Base-by-base conservation (phyloP, 2,329 filamentous ascomycete species). In the Pleoardoris graminearum region DNA sequence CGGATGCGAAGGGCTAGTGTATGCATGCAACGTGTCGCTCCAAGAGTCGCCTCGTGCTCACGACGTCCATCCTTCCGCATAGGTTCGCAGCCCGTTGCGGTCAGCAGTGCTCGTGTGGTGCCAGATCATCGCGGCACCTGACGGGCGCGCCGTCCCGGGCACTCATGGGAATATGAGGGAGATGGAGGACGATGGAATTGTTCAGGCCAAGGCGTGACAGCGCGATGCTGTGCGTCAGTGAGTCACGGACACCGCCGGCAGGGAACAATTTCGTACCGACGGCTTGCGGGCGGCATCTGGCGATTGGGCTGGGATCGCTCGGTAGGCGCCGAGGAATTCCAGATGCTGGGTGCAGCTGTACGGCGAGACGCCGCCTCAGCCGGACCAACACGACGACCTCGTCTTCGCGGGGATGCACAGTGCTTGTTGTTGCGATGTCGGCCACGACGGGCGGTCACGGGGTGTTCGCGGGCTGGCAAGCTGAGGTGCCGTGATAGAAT, bases 11-110 rank as follows among this genome's bases (percentile, higher is more conserved):
- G 64, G 70, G 59, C 66, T 73, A 73, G 70, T 59, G 56, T 54
- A 64, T 69, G 70, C 69, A 71, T 52, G 69, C 66, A 63, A 73
- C 67, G 70, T 73, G 70, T 66, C 65, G 61, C 61, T 51, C 66
- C 62, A 46, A 65, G 65, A 72, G 65, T 72, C 69, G 70, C 67
- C 63, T 72, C 61, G 53, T 25, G 44, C 59, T 39, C 49, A 50
- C 53, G 59, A 63, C 58, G 62, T 57, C 60, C 58, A 53, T 62
- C 48, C 54, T 58, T 61, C 57, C 63, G 64, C 65, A 63, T 58
- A 58, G 59, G 67, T 71, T 72, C 68, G 68, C 69, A 70, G 65
- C 57, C 53, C 61, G 55, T 61, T 53, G 44, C 58, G 57, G 53
- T 48, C 55, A 59, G 55, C 53, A 50, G 43, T 47, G 33, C 41